Conservation (phyloP, 768 basidiomycete genomes). For the Podaxis sp. region DNA sequence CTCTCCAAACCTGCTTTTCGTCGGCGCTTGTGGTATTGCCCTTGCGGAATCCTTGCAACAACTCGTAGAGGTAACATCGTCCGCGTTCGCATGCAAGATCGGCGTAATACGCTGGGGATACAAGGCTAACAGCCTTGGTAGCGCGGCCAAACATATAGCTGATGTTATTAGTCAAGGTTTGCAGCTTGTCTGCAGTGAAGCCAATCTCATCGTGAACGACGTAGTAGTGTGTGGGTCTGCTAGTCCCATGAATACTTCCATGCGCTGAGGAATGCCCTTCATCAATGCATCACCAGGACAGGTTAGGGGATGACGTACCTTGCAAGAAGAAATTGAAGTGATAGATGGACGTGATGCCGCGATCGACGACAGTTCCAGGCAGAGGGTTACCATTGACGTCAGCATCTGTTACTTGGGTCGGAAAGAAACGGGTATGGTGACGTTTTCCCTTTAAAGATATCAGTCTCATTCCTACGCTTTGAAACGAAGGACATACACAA, state of each 20-base stretch:
- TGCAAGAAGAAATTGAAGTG: slow-evolving; percentile 71
- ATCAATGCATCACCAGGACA: neutral
- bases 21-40: slow-evolving; percentile 24
- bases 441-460: slow-evolving; percentile 39
- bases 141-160: slow-evolving; percentile 85
- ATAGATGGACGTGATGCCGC: slow-evolving; percentile 68
- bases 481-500: slow-evolving; percentile 53
- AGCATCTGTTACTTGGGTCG: slow-evolving; percentile 48
- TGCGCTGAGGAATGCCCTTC: slow-evolving; percentile 47
- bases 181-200: slow-evolving; percentile 68
- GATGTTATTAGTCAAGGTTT: slow-evolving; percentile 66
- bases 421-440: slow-evolving; percentile 64
- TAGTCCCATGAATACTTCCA: slow-evolving; percentile 72
- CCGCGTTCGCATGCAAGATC: slow-evolving; percentile 71
- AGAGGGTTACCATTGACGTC: slow-evolving; percentile 72
- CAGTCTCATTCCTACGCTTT: slow-evolving; percentile 10
- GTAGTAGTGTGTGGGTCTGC: slow-evolving; percentile 76
- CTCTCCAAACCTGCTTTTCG: slow-evolving; percentile 51
- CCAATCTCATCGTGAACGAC: slow-evolving; percentile 79
- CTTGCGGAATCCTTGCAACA: slow-evolving; percentile 49
- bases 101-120: slow-evolving; percentile 81
- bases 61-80: slow-evolving; percentile 70
- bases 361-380: slow-evolving; percentile 79
- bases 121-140: slow-evolving; percentile 82
- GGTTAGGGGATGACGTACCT: slow-evolving; percentile 32